Evolutionary conservation across 73 alveolate species (phyloP).

Genomic region (Tetrahymena borealis): DNA sequence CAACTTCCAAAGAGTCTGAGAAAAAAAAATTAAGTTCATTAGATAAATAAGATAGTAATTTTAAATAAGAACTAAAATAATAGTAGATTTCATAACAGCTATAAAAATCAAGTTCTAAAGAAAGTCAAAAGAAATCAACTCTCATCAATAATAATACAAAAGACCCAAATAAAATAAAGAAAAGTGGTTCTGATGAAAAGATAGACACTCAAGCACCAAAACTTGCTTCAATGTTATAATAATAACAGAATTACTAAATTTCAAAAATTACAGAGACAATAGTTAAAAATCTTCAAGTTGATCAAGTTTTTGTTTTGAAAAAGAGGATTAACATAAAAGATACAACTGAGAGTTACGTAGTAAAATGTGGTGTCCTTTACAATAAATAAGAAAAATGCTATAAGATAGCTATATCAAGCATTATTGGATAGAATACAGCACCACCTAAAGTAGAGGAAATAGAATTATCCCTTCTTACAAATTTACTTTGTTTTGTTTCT

Average conservation of each 20-base stretch:
- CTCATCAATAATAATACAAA: background rate
- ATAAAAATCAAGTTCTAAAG: too few species aligned
- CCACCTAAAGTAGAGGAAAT: background rate
- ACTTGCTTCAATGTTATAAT: background rate
- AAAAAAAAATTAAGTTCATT: too few species aligned
- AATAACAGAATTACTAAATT: background rate
- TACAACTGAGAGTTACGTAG: background rate
- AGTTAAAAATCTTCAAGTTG: background rate
- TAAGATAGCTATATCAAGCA: background rate
- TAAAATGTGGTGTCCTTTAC: background rate
- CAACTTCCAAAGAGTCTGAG: too few species aligned
- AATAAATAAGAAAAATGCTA: background rate
- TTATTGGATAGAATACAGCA: background rate
- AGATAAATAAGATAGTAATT: too few species aligned
- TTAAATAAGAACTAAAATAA: too few species aligned
- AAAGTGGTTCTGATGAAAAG: background rate
- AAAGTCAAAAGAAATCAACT: too few species aligned
- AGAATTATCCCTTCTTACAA: background rate
- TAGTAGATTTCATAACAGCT: too few species aligned
- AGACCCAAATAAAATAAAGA: background rate
- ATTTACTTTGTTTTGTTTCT: background rate
- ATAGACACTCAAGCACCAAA: background rate
- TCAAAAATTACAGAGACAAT: background rate
- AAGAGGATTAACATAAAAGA: background rate
- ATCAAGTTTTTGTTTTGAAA: background rate